Percentiles rank a stretch among this genome's conserved stretches.
Conservation (phyloP, 768 basidiomycete species). For the Postia placenta region DNA sequence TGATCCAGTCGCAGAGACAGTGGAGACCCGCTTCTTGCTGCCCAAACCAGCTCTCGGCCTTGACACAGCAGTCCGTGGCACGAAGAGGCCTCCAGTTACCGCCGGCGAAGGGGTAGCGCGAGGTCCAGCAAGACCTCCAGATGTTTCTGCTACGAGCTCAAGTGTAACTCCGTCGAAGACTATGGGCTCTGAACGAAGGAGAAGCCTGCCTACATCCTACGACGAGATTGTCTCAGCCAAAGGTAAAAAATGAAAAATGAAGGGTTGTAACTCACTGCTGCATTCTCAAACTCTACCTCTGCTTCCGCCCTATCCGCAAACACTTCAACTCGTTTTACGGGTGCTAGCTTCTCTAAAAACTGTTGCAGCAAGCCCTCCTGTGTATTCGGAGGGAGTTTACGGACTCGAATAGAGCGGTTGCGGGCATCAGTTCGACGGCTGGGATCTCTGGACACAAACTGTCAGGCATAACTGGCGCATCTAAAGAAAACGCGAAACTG, state of each 20-base stretch:
- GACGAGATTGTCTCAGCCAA: not conserved
- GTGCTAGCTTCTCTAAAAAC: conserved; percentile 69
- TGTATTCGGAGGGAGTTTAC: conserved; percentile 64
- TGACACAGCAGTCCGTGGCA: conserved; percentile 59
- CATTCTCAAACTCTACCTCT: conserved; percentile 57
- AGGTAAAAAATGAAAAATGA: too few species aligned
- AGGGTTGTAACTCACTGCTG: conserved; percentile 53
- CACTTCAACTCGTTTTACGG: conserved; percentile 70
- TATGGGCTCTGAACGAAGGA: conserved; percentile 68
- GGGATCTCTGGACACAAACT: conserved; percentile 4
- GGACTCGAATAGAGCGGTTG: conserved; percentile 70
- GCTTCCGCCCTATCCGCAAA: conserved; percentile 57
- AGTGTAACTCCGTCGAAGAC: conserved; percentile 59
- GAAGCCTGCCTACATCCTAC: conserved; percentile 79
- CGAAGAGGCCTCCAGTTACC: conserved; percentile 45
- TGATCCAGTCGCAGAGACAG: conserved; percentile 10
- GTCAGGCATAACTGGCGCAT: not conserved
- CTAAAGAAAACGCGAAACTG: conserved; percentile 1
- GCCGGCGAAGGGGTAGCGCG: conserved; percentile 27
- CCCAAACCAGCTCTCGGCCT: conserved; percentile 72
- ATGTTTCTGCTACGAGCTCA: conserved; percentile 48
- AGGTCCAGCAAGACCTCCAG: conserved; percentile 7
- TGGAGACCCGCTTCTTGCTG: conserved; percentile 34
- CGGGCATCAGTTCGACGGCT: conserved; percentile 46
- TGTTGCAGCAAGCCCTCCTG: conserved; percentile 95